These are phyloP conservation scores for Antitrichia curtipendula DNA, from an alignment of 225 moss, liverwort and hornwort species.

Conservation along the genomic window DNA sequence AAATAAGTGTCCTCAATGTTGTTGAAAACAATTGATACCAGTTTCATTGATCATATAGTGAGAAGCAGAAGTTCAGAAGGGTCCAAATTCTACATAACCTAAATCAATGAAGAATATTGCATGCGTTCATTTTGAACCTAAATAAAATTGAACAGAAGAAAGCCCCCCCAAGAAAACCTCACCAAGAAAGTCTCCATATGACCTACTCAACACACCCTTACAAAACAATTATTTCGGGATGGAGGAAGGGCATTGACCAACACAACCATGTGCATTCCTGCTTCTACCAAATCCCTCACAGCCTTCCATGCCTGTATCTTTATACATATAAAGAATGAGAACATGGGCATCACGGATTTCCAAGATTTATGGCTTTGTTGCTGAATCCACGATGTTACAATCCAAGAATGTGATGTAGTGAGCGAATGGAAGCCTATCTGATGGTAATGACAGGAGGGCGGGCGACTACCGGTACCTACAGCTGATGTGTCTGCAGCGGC, in stretches of 20 bases:
- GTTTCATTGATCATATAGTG: not conserved
- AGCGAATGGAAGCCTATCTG: not conserved
- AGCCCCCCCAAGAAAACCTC: not conserved
- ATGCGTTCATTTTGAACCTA: not conserved
- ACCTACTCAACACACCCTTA: not conserved
- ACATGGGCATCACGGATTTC: not conserved
- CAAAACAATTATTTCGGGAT: not conserved
- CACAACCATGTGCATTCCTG: not conserved
- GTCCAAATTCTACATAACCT: not conserved
- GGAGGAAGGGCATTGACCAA: not conserved
- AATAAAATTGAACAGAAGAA: not conserved
- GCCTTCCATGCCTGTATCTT: not conserved
- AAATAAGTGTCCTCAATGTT: not conserved
- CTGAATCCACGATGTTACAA: not conserved
- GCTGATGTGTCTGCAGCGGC: slow-evolving; percentile 14
- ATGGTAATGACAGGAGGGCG: not conserved
- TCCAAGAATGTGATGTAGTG: not conserved
- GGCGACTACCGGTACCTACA: slow-evolving; percentile 29
- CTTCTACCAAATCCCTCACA: not conserved
- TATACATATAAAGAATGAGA: not conserved
- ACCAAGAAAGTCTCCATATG: not conserved
- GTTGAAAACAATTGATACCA: not conserved
- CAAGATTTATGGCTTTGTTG: not conserved
- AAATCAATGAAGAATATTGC: not conserved
- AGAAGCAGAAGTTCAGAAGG: not conserved